These are phyloP conservation scores for Vaccinium macrocarpon DNA, from an alignment of 148 eudicot species.

Conservation along the genomic window DNA sequence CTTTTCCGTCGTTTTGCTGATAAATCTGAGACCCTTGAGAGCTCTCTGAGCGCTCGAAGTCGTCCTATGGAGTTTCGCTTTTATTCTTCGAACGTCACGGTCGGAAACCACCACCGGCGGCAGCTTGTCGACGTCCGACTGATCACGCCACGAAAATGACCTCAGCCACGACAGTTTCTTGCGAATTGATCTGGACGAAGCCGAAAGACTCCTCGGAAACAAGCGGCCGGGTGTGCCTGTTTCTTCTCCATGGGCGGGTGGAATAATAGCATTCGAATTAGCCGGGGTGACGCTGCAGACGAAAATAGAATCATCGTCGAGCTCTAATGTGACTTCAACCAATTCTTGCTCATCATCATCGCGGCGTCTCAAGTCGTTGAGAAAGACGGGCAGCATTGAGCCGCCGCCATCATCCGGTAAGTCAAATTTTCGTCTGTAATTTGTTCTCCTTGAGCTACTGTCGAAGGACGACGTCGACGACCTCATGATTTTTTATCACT, in stretches of 20 bases:
- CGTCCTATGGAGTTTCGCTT: slow-evolving; percentile 49
- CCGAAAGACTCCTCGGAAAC: slow-evolving; percentile 53
- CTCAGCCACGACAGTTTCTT: slow-evolving; percentile 48
- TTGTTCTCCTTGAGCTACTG: slow-evolving; percentile 42
- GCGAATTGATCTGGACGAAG: slow-evolving; percentile 40
- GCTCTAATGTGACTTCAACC: slow-evolving; percentile 76
- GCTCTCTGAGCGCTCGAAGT: slow-evolving; percentile 77
- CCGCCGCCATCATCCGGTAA: slow-evolving; percentile 40
- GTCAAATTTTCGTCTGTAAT: slow-evolving; percentile 40
- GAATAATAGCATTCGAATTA: background rate
- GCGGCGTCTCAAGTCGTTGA: slow-evolving; percentile 42
- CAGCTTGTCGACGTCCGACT: slow-evolving; percentile 33
- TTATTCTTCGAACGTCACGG: slow-evolving; percentile 45
- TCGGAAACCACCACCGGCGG: slow-evolving; percentile 25
- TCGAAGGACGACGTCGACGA: slow-evolving; percentile 35
- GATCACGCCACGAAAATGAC: slow-evolving; percentile 24
- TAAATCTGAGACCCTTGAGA: slow-evolving; percentile 72
- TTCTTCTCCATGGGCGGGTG: background rate
- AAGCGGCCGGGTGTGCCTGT: slow-evolving; percentile 9
- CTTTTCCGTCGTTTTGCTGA: slow-evolving; percentile 45
- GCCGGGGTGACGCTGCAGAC: slow-evolving; percentile 68
- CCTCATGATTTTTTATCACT: slow-evolving; percentile 20
- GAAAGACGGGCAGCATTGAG: slow-evolving; percentile 77
- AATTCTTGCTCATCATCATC: slow-evolving; percentile 35
- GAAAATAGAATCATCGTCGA: slow-evolving; percentile 54